Conservation (phyloP, 805 yeast species). For the Candida easanensis region DNA sequence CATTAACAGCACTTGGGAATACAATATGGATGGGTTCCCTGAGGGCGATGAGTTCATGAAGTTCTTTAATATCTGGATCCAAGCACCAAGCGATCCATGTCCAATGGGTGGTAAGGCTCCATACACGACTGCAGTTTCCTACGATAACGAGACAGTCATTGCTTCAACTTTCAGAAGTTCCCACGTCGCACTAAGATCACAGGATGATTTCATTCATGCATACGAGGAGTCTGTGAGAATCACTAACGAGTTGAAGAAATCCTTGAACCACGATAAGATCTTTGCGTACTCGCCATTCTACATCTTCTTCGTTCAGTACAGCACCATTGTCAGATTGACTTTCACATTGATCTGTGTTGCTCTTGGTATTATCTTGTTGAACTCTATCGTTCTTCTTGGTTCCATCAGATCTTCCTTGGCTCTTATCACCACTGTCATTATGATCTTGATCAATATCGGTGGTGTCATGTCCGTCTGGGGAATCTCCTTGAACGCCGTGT, state of each 20-base stretch:
- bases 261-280: constrained; percentile 44
- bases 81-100: constrained; percentile 82
- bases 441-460: constrained; percentile 69
- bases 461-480: constrained; percentile 77
- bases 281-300: constrained; percentile 95
- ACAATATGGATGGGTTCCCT: constrained; percentile 82
- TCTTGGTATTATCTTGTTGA: constrained; percentile 44
- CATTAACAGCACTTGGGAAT: constrained; percentile 59
- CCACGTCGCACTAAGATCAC: constrained; percentile 78
- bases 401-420: constrained; percentile 58
- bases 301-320: constrained; percentile 88
- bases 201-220: constrained; percentile 78
- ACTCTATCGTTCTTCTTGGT: constrained; percentile 62
- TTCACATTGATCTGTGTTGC: constrained; percentile 53
- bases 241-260: constrained; percentile 47
- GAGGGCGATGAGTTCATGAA: constrained; percentile 66
- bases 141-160: constrained; percentile 37
- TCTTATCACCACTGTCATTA: constrained; percentile 54
- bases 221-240: constrained; percentile 70
- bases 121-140: constrained; percentile 57
- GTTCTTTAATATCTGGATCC: constrained; percentile 78
- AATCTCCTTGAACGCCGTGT: constrained; percentile 82
- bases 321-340: constrained; percentile 58
- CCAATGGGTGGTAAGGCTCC: constrained; percentile 97
- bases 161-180: constrained; percentile 76